Conservation (phyloP, 768 basidiomycete genomes). For the Leccinum pellstonianum region DNA sequence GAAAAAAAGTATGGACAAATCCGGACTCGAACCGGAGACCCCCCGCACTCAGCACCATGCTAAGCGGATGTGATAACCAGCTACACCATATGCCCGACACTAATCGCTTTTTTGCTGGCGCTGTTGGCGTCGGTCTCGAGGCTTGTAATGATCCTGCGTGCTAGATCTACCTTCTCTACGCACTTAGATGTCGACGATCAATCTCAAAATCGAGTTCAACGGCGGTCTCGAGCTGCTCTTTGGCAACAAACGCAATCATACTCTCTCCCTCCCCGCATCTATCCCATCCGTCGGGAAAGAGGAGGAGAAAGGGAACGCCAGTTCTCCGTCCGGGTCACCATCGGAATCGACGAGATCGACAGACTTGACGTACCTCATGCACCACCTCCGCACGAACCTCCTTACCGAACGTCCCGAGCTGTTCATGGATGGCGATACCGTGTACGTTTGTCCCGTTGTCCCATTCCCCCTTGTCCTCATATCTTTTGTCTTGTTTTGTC, state of each 20-base stretch:
- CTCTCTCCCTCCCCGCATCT: slow-evolving; percentile 49
- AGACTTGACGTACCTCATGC: slow-evolving; percentile 76
- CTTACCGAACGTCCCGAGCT: slow-evolving; percentile 85
- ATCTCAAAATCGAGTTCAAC: slow-evolving; percentile 71
- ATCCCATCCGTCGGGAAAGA: slow-evolving; percentile 23
- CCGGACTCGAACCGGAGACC: slow-evolving; percentile 42
- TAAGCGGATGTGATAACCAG: slow-evolving; percentile 43
- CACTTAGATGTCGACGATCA: slow-evolving; percentile 18
- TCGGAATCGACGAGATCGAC: slow-evolving; percentile 38
- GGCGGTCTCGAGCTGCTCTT: slow-evolving; percentile 89
- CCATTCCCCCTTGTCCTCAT: neutral
- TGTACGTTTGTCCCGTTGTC: slow-evolving; percentile 49
- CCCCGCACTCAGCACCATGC: slow-evolving; percentile 36
- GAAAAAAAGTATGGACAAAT: slow-evolving; percentile 36
- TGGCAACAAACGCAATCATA: slow-evolving; percentile 61
- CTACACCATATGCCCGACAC: slow-evolving; percentile 38
- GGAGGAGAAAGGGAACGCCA: neutral
- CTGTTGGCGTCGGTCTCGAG: neutral
- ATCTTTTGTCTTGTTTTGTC: neutral
- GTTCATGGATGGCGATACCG: slow-evolving; percentile 83
- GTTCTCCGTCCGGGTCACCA: neutral
- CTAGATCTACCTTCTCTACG: neutral
- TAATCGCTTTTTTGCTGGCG: neutral
- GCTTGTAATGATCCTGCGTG: neutral
- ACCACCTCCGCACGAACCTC: slow-evolving; percentile 71